Conservation (phyloP, 192 early-diverging fungal genomes). For the Coemansia sp. region DNA sequence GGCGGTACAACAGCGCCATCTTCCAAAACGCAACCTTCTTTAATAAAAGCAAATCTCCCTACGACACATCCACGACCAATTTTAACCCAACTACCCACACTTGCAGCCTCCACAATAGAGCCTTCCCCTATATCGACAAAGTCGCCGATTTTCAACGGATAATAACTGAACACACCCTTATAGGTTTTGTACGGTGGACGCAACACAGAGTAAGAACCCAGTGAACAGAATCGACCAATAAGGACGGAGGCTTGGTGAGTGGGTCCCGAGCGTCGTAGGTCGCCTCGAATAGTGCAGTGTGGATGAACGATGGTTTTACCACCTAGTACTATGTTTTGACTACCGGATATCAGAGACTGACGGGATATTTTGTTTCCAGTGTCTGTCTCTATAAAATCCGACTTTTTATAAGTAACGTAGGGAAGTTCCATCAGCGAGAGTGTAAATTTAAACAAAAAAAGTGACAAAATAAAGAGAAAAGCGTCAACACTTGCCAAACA, state of each 20-base stretch:
- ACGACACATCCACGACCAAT: conserved; percentile 96
- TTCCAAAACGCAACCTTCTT: conserved; percentile 88
- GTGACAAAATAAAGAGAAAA: not conserved
- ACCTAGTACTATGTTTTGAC: conserved; percentile 94
- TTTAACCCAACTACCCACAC: conserved; percentile 84
- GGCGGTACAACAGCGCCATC: conserved; percentile 91
- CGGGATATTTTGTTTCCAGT: conserved; percentile 96
- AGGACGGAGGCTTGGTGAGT: conserved; percentile 88
- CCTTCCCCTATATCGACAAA: conserved; percentile 87
- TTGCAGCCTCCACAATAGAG: conserved; percentile 87
- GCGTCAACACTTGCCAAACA: not conserved
- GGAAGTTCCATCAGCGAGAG: conserved; percentile 68
- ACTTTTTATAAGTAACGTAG: conserved; percentile 71
- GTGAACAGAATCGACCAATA: conserved; percentile 88
- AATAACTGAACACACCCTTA: conserved; percentile 91
- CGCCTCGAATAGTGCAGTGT: conserved; percentile 90
- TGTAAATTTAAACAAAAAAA: not conserved
- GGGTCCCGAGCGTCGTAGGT: conserved; percentile 83
- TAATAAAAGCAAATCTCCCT: conserved; percentile 94
- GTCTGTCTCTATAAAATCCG: conserved; percentile 97
- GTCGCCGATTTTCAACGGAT: conserved; percentile 95
- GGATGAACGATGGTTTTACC: conserved; percentile 97
- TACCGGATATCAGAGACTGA: conserved; percentile 90
- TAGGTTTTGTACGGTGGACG: conserved; percentile 95
- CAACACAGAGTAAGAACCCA: conserved; percentile 76